Percentiles rank a stretch among this genome's conserved stretches.
phyloP scores from a whole-genome alignment of 2,329 filamentous ascomycete species.

The Lachnellula subtilissima region DNA sequence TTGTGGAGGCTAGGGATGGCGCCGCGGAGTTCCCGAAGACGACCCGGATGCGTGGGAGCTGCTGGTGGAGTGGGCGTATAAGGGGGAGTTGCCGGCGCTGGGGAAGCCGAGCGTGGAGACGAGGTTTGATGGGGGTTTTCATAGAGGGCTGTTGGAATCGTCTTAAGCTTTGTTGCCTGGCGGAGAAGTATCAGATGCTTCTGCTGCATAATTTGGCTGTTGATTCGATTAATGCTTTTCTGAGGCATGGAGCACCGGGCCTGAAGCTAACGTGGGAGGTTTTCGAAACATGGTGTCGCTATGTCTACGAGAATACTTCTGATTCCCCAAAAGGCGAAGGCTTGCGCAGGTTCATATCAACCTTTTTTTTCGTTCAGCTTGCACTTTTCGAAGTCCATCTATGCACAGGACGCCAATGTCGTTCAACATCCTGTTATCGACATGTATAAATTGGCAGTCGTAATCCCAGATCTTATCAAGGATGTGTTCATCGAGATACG shows the following conservation, averaged over 20 bases:
- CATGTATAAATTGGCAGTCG: no score
- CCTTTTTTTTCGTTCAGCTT: not conserved
- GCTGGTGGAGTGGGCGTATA: constrained; percentile 6
- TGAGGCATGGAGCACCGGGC: not conserved
- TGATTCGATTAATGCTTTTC: constrained; percentile 1
- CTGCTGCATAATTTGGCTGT: constrained; percentile 5
- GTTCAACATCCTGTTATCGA: no score
- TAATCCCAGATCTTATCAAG: no score
- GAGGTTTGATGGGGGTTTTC: not conserved
- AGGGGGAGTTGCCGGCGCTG: not conserved
- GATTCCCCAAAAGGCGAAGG: not conserved
- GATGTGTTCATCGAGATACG: no score
- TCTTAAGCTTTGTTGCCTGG: constrained; percentile 6
- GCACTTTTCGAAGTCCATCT: no score
- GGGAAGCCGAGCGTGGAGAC: not conserved
- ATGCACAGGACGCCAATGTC: no score
- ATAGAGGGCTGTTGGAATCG: not conserved
- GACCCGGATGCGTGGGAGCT: constrained; percentile 1
- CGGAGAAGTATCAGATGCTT: constrained; percentile 4
- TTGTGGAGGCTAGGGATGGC: not conserved
- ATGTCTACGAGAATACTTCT: not conserved
- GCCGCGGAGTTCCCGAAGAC: constrained; percentile 1
- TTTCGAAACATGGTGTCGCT: not conserved
- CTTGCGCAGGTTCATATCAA: not conserved
- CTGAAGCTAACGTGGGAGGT: not conserved